Evolutionary conservation across 345 rosid genomes (phyloP).

Genomic region (Punica granatum): DNA sequence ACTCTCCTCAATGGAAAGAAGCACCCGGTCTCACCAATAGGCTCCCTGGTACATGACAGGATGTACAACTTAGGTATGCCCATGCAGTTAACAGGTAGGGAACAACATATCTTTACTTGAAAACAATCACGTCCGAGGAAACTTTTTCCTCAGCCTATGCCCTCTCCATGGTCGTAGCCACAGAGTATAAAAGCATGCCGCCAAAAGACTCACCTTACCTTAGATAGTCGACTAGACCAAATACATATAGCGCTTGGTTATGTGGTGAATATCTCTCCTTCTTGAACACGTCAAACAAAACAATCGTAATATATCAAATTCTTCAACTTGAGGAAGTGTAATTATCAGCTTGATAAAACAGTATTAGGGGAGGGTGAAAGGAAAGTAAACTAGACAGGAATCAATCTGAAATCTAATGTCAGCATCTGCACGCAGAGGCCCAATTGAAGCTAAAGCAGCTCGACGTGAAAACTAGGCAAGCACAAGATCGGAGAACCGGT

Average conservation of each 20-base stretch:
- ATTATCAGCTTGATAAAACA: conserved; percentile 5
- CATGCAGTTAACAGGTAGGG: not conserved
- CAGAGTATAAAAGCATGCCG: not conserved
- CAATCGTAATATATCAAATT: conserved; percentile 53
- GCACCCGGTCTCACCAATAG: conserved; percentile 85
- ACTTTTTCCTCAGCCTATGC: not conserved
- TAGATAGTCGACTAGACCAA: conserved; percentile 84
- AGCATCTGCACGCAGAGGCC: not conserved
- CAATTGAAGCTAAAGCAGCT: not conserved
- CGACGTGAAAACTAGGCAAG: not conserved
- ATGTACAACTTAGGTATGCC: conserved; percentile 10
- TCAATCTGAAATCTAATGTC: not conserved
- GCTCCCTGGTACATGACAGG: conserved; percentile 51
- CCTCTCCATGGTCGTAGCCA: not conserved
- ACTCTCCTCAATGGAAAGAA: conserved; percentile 96
- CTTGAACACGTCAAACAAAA: conserved; percentile 93
- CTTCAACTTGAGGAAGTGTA: conserved; percentile 42
- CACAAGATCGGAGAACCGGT: not conserved
- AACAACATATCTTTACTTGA: not conserved
- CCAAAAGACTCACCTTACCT: conserved; percentile 47
- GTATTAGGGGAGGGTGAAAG: not conserved
- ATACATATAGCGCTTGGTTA: conserved; percentile 94
- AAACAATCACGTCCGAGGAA: not conserved
- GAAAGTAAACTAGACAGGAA: not conserved
- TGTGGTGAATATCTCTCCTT: no score